These are phyloP conservation scores for Russula dissimulans DNA, from an alignment of 768 basidiomycete species.

Conservation along the genomic window DNA sequence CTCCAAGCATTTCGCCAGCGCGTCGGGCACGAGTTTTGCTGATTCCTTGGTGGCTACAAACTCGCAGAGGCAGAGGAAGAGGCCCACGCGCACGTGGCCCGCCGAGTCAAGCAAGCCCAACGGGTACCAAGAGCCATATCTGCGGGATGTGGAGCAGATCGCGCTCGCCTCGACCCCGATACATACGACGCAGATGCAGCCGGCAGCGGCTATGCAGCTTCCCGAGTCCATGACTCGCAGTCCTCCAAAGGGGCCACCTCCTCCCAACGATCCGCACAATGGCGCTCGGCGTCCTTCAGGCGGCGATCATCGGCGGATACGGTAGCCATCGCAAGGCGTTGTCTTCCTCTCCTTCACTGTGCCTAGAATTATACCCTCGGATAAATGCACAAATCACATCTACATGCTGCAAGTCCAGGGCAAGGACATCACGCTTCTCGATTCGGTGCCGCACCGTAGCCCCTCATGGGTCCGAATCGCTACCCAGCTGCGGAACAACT, in stretches of 20 bases:
- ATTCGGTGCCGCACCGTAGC: background rate
- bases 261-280: background rate
- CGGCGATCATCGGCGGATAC: constrained; percentile 4
- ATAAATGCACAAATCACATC: background rate
- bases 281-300: background rate
- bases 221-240: constrained; percentile 9
- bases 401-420: background rate
- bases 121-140: background rate
- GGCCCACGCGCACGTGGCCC: background rate
- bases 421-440: background rate
- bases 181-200: constrained; percentile 20
- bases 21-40: background rate
- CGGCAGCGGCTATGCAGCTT: constrained; percentile 14
- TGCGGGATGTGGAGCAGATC: constrained; percentile 13
- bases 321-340: background rate
- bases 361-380: background rate
- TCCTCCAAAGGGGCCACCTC: background rate
- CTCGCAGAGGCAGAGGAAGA: background rate
- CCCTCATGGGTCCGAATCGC: background rate
- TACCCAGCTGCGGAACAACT: background rate
- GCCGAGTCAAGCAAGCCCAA: background rate
- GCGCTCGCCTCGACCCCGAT: constrained; percentile 14
- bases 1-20: background rate
- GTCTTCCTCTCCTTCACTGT: background rate
- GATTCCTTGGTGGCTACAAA: background rate